Base-by-base conservation (phyloP, 345 rosid species). In the Pistacia atlantica region DNA sequence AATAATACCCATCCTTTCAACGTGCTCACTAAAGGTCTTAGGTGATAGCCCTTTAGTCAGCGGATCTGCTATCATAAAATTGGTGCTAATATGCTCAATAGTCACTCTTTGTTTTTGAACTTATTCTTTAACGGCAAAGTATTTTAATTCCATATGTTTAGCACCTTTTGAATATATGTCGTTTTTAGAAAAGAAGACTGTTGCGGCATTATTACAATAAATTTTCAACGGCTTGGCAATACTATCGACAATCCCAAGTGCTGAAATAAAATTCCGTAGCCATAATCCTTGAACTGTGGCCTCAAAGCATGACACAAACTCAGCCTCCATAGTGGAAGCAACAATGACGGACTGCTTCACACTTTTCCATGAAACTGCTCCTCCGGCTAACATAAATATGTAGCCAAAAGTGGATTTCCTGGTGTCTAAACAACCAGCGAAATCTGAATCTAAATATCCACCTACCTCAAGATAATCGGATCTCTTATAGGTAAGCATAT, bases 351-450 rank as follows among this genome's bases (percentile, higher is more conserved):
- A 35, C 8, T 52, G 5, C 54, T 65, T 75, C 0, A 6, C 52
- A 22, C 69, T 78, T 5, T 74, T 70, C 78, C 70, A 78, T 59
- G 77, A 71, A 1, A 75, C 20, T 48, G 25, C 35, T 52, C 65
- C 46, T 20, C n/a, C 25, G 20, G 35, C 69, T 69, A 78, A 64
- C 8, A 63, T 56, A 73, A 59, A 74, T 22, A 74, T 1, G 38
- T 57, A 65, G 63, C 54, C 70, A 59, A 70, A 78, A 1, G 20
- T 78, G 28, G 59, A 75, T 75, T 75, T 11, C 68, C n/a, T 75
- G 0, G 2, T 70, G 5, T 71, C 55, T 0, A 42, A 13, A 20
- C 78, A 79, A 14, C 35, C 45, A 37, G 4, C 0, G 25, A 37
- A 37, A 37, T 37, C 5, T 37, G 38, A 37, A 37, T 37, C 38